Evolutionary conservation across 1,284 basidiomycete genomes (phyloP).

Genomic region (Bjerkandera adusta): DNA sequence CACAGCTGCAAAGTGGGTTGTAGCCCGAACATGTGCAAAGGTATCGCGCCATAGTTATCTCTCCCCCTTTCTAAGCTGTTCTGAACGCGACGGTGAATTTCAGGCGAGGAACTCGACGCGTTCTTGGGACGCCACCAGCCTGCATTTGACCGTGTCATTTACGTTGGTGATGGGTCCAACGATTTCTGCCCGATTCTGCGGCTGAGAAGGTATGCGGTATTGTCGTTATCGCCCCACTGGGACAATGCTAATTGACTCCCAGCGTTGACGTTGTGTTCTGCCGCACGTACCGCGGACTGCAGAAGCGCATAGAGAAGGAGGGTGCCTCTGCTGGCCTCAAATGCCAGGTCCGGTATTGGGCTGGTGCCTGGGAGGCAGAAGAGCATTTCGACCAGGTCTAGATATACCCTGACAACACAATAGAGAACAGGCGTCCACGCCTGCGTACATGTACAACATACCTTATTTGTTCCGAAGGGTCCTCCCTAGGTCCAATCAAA

Average conservation of each 20-base stretch:
- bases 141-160: constrained; percentile 80
- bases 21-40: constrained; percentile 98
- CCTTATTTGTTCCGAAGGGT: neutral
- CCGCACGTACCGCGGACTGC: constrained; percentile 72
- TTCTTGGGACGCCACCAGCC: constrained; percentile 74
- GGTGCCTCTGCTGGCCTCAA: constrained; percentile 63
- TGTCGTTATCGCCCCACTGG: constrained; percentile 7
- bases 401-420: no score
- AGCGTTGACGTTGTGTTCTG: constrained; percentile 82
- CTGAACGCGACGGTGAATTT: no score
- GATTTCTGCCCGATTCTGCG: constrained; percentile 93
- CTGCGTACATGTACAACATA: neutral
- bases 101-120: constrained; percentile 85
- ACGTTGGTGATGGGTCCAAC: constrained; percentile 94
- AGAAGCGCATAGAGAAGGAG: constrained; percentile 72
- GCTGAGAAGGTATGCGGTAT: constrained; percentile 59
- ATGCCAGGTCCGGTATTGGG: constrained; percentile 80
- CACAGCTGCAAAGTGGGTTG: constrained; percentile 90
- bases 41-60: constrained; percentile 32
- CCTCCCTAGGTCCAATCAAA: neutral
- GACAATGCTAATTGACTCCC: constrained; percentile 5
- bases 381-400: constrained; percentile 61
- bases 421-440: neutral
- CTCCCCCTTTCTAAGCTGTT: neutral
- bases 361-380: constrained; percentile 93